Percentiles rank a stretch among this genome's conserved stretches.
Evolutionary conservation across 2,329 filamentous ascomycete genomes (phyloP).

Genomic region (Cucurbitaria berberidis): DNA sequence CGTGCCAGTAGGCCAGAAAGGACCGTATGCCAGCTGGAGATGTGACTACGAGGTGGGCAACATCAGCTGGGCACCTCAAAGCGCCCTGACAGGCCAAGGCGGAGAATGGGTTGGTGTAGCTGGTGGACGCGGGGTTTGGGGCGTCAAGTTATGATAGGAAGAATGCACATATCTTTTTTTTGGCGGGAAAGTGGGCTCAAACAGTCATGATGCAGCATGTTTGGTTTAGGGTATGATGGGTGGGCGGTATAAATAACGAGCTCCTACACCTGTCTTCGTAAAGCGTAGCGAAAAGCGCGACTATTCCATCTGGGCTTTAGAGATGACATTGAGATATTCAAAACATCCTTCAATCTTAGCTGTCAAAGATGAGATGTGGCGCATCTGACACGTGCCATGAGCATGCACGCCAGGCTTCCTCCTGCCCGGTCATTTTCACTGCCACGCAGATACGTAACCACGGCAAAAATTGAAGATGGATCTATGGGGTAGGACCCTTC

Average conservation of each 20-base stretch:
- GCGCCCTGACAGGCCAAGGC: slow-evolving; percentile 68
- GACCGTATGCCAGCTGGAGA: slow-evolving; percentile 78
- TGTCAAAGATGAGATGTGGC: too few species aligned
- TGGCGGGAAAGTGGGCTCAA: background rate
- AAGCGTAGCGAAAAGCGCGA: background rate
- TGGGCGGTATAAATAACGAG: background rate
- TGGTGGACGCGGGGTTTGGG: slow-evolving; percentile 82
- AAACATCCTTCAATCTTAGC: background rate
- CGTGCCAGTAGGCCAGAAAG: slow-evolving; percentile 61
- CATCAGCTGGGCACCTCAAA: slow-evolving; percentile 81
- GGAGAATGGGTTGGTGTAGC: slow-evolving; percentile 86
- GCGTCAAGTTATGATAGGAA: slow-evolving; percentile 61
- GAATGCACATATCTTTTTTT: background rate
- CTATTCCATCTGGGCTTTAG: background rate
- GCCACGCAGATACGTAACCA: too few species aligned
- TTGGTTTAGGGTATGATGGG: background rate
- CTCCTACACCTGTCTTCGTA: background rate
- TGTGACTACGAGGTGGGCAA: slow-evolving; percentile 89
- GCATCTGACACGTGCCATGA: too few species aligned
- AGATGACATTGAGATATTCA: background rate
- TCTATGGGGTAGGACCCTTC: too few species aligned
- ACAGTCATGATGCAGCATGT: background rate
- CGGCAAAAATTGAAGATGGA: too few species aligned
- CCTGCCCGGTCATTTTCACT: too few species aligned
- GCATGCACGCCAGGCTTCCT: too few species aligned